Conservation (phyloP, 805 yeast genomes). For the Schwanniomyces occidentalis region DNA sequence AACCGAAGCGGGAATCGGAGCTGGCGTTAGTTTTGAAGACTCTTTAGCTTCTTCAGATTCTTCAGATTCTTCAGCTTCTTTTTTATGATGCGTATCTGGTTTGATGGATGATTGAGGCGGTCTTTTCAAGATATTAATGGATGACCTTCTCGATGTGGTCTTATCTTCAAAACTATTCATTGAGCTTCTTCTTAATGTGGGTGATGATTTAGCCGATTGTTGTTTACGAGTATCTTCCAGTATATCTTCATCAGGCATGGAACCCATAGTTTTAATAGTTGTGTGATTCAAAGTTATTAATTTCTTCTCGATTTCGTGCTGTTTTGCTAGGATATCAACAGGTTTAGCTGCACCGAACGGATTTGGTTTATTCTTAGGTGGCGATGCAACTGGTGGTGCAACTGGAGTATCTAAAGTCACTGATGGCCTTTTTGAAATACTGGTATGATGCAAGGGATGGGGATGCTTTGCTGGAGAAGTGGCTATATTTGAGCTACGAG, state of each 20-base stretch:
- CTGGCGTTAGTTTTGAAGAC: constrained; percentile 14
- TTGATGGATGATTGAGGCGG: constrained; percentile 5
- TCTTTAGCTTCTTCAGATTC: constrained; percentile 8
- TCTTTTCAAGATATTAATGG: constrained; percentile 20
- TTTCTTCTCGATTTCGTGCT: constrained; percentile 56
- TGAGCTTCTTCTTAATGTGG: constrained; percentile 9
- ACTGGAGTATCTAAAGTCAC: constrained; percentile 3
- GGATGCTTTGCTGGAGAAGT: constrained; percentile 1
- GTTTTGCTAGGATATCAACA: constrained; percentile 70
- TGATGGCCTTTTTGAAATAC: not conserved
- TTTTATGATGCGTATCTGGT: not conserved
- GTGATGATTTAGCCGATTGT: constrained; percentile 7
- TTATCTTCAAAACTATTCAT: not conserved
- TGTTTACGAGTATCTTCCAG: constrained; percentile 7
- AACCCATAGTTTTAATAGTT: constrained; percentile 29
- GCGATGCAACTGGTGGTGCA: constrained; percentile 15
- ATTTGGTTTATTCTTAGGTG: constrained; percentile 47
- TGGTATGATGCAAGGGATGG: constrained; percentile 1
- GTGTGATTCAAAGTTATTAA: constrained; percentile 32
- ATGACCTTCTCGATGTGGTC: constrained; percentile 11
- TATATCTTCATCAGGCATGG: constrained; percentile 9
- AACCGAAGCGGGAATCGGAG: constrained; percentile 18
- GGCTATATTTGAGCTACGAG: not conserved
- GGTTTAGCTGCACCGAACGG: constrained; percentile 89
- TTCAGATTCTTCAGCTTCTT: not conserved